Evolutionary conservation across 768 basidiomycete genomes (phyloP).

Genomic region (Hebeloma cylindrosporum): DNA sequence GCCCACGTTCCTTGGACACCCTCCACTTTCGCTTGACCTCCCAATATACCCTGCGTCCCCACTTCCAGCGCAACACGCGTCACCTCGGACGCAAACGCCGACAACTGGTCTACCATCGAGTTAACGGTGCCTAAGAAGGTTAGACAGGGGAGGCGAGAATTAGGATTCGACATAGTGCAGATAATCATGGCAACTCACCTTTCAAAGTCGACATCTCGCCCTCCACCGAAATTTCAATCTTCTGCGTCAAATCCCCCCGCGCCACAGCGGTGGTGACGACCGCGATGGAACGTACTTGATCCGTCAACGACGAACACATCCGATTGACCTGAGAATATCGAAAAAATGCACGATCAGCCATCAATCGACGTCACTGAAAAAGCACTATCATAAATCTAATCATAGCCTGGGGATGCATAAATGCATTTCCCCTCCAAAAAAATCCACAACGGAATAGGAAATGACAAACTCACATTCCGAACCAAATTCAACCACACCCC

Average conservation of each 20-base stretch:
- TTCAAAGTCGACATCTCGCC: slow-evolving; percentile 85
- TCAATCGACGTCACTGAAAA: too few species aligned
- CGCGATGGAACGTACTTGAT: slow-evolving; percentile 81
- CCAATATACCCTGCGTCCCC: slow-evolving; percentile 87
- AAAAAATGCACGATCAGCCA: too few species aligned
- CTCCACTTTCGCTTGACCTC: slow-evolving; percentile 87
- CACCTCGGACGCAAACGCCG: slow-evolving; percentile 83
- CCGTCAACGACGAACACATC: slow-evolving; percentile 80
- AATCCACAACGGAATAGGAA: background rate
- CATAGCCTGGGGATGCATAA: too few species aligned
- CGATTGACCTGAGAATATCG: slow-evolving; percentile 56
- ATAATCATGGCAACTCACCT: slow-evolving; percentile 25
- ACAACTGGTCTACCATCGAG: slow-evolving; percentile 91
- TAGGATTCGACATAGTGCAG: slow-evolving; percentile 1
- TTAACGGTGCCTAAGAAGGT: slow-evolving; percentile 65
- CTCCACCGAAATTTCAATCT: slow-evolving; percentile 88
- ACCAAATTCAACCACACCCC: slow-evolving; percentile 91
- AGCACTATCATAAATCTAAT: too few species aligned
- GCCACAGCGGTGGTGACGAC: slow-evolving; percentile 89
- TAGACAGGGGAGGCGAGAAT: background rate
- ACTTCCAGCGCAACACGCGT: slow-evolving; percentile 86
- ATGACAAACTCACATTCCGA: slow-evolving; percentile 52
- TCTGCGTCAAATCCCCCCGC: slow-evolving; percentile 86
- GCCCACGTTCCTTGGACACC: slow-evolving; percentile 95
- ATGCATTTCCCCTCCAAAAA: too few species aligned